A percentile compares a stretch with the other conserved stretches of the same genome.
Conservation (phyloP, 2,329 filamentous ascomycete genomes). For the Zalaria obscura region DNA sequence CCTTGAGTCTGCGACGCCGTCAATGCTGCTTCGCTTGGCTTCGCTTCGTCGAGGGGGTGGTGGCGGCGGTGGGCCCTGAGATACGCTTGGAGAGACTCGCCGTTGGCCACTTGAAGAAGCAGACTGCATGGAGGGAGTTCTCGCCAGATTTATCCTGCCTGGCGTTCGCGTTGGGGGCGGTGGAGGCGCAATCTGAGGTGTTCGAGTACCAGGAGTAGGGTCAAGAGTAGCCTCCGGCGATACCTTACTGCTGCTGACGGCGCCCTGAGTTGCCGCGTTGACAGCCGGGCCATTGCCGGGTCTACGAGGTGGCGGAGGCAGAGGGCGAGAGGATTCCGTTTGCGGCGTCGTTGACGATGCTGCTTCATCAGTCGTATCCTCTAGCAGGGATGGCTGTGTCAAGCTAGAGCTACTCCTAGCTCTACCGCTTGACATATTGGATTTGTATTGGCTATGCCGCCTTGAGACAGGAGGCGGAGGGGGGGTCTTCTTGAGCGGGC, state of each 20-base stretch:
- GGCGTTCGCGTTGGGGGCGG: slow-evolving; percentile 2
- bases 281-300: not conserved
- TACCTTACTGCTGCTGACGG: not conserved
- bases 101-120: not conserved
- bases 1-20: slow-evolving; percentile 1
- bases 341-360: not conserved
- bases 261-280: not conserved
- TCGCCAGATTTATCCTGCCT: not conserved
- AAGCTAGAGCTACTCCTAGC: slow-evolving; percentile 14
- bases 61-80: slow-evolving; percentile 1
- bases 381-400: slow-evolving; percentile 6
- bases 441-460: slow-evolving; percentile 30
- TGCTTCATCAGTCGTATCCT: slow-evolving; percentile 1
- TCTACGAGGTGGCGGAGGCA: not conserved
- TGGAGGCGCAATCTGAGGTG: slow-evolving; percentile 1
- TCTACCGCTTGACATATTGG: slow-evolving; percentile 9
- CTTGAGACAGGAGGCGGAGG: slow-evolving; percentile 32
- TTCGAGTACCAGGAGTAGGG: not conserved
- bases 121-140: slow-evolving; percentile 3
- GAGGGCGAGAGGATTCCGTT: not conserved
- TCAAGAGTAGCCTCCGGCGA: too few species aligned
- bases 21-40: slow-evolving; percentile 3
- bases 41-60: slow-evolving; percentile 5
- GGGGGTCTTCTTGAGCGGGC: slow-evolving; percentile 27
- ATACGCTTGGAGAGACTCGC: not conserved